Evolutionary conservation across 257 asterid genomes (phyloP), one percentile per base, ranked within the genome.

Genomic region (Capsicum baccatum): DNA sequence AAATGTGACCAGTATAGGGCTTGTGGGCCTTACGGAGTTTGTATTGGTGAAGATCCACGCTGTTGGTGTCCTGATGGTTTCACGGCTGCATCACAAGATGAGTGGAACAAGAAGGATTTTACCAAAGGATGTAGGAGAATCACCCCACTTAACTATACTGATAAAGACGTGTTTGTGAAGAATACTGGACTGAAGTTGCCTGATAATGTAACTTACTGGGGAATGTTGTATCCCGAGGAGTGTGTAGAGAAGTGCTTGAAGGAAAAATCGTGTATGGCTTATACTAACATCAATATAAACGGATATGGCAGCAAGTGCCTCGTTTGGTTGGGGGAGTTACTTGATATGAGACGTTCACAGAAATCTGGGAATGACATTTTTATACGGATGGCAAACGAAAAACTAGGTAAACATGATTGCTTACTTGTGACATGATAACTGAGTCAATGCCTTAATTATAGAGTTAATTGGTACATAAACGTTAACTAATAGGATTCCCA

Each of bases 21-120:
- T n/a, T 92, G 91, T 85, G 89, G 92, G 16, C 88, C 90, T 39
- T 86, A 84, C 13, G 89, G 89, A 64, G 19, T 87, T 54, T 91
- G 92, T 50, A 9, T 73, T n/a, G 17, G 83, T 2, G 79, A 85
- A 2, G 85, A 83, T 44, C 86, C 62, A 64, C 19, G 80, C 39
- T 90, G 93, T 57, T 14, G 48, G 48, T 90, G 92, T 79, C 89
- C 88, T 1, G 37, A 82, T 73, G 92, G 93, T 16, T 91, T 89
- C 80, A 8, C 15, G 2, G 86, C 58, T 26, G 83, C 58, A 58
- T 88, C 90, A 16, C 86, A 87, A 9, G 19, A 35, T 1, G 86
- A 85, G 8, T 84, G 90, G 90, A 16, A 78, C 8, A 35, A 83
- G 58, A 73, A 85, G 83, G 87, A 90, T 47, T 79, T 44, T 19